A percentile compares a stretch with the other conserved stretches of the same genome.
Conservation (phyloP, 768 basidiomycete genomes). For the Naganishia vaughanmartiniae region DNA sequence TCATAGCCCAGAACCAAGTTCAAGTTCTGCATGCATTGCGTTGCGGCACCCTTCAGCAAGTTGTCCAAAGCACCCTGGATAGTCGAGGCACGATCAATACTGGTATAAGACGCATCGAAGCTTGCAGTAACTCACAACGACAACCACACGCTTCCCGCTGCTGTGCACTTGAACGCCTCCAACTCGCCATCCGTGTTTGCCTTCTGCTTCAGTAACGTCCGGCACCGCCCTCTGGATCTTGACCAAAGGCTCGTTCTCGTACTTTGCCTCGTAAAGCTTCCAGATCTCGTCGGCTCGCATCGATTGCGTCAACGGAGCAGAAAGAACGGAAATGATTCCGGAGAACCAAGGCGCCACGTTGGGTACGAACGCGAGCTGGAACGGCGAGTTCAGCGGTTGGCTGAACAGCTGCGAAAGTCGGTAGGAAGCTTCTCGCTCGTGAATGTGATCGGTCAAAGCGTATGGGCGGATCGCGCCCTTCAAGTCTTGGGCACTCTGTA, state of each 20-base stretch:
- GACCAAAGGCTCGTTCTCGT: conserved; percentile 71
- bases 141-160: conserved; percentile 81
- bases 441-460: conserved; percentile 92
- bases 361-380: conserved; percentile 79
- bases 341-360: conserved; percentile 91
- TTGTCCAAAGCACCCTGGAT: conserved; percentile 88
- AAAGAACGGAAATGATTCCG: conserved; percentile 84
- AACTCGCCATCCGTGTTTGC: conserved; percentile 81
- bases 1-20: conserved; percentile 85
- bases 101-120: background rate
- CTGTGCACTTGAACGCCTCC: conserved; percentile 94
- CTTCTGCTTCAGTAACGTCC: conserved; percentile 69
- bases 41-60: conserved; percentile 94
- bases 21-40: conserved; percentile 93
- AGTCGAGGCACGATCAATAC: background rate
- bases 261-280: conserved; percentile 72
- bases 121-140: conserved; percentile 65
- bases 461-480: conserved; percentile 77
- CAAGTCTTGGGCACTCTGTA: conserved; percentile 64
- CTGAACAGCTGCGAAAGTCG: conserved; percentile 70
- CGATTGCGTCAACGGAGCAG: conserved; percentile 69
- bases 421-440: conserved; percentile 88
- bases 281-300: conserved; percentile 71
- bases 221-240: conserved; percentile 66
- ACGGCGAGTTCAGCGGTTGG: conserved; percentile 33